Evolutionary conservation across 2,329 filamentous ascomycete genomes (phyloP), one percentile per base, ranked within the genome.

Genomic region (Bipolaris cookei): DNA sequence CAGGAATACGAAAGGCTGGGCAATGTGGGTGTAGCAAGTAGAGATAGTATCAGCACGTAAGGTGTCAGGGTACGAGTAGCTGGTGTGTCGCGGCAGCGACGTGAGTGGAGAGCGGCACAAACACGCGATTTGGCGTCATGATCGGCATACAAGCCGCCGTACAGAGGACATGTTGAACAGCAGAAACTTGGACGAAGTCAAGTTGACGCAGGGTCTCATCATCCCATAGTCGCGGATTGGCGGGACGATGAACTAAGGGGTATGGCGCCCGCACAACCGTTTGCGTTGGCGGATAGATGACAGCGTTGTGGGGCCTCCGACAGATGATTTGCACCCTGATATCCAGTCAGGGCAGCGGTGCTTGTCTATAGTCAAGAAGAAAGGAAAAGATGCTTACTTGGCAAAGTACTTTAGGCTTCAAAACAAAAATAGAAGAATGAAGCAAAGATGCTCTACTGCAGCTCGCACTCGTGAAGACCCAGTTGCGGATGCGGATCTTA

Each of bases 51-150:
- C 20, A 35, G 41, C 32, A 39, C 18, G 20, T 34, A 39, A 53
- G 41, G 46, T 59, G 48, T 20, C 39, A 51, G 53, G 41, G 34
- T 28, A 34, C 42, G 18, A 43, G 23, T 45, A 13, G 20, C 25
- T 25, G 42, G 14, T 43, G 42, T 54, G 47, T 55, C 55, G 49
- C 44, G 38, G 34, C 23, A 56, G 48, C 43, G 49, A 58, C 43
- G 25, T 48, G 53, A 52, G 51, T 58, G 39, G 51, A 57, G 37
- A 21, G 20, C 44, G 37, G 56, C 20, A 50, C 14, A 49, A 28
- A 45, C 48, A 49, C 54, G 50, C 49, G 56, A 51, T 72, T 53
- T 68, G 67, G 65, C 69, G 69, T 72, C 66, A 72, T 71, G 69
- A 72, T 72, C 68, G 63, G 56, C 69, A 62, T 25, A 50, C 16